These are phyloP conservation scores for Parathielavia appendiculata DNA, from an alignment of 495 filamentous ascomycete species.

Conservation along the genomic window DNA sequence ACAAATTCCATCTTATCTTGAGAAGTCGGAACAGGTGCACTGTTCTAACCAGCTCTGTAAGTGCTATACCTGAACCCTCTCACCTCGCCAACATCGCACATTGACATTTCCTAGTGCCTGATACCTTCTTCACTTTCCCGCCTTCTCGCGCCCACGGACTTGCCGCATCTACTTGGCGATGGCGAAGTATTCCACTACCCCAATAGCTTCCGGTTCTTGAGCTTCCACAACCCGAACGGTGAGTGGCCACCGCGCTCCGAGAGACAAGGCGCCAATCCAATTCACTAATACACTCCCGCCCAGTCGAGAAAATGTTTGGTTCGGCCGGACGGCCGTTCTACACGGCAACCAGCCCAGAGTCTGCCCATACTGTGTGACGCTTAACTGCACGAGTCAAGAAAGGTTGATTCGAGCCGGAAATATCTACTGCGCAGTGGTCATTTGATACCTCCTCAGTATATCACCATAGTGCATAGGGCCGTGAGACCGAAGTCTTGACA, in stretches of 20 bases:
- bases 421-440: no score
- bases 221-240: constrained; percentile 20
- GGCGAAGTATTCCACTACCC: constrained; percentile 20
- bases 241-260: background rate
- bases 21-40: constrained; percentile 24
- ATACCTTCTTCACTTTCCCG: constrained; percentile 1
- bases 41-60: constrained; percentile 20
- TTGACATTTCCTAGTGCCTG: background rate
- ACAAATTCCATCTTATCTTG: constrained; percentile 18
- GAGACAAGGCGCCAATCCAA: no score
- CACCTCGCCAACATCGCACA: background rate
- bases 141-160: background rate
- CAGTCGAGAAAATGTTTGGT: no score
- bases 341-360: no score
- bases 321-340: no score
- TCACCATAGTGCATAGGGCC: no score
- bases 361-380: no score
- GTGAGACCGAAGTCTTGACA: no score
- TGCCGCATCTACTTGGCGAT: constrained; percentile 13
- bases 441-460: no score
- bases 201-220: constrained; percentile 20
- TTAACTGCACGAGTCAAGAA: no score
- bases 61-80: background rate
- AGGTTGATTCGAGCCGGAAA: no score
- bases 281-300: background rate